These are phyloP conservation scores for Papilionanthe hybrid DNA, from an alignment of 116 monocot genomes.

Conservation along the genomic window DNA sequence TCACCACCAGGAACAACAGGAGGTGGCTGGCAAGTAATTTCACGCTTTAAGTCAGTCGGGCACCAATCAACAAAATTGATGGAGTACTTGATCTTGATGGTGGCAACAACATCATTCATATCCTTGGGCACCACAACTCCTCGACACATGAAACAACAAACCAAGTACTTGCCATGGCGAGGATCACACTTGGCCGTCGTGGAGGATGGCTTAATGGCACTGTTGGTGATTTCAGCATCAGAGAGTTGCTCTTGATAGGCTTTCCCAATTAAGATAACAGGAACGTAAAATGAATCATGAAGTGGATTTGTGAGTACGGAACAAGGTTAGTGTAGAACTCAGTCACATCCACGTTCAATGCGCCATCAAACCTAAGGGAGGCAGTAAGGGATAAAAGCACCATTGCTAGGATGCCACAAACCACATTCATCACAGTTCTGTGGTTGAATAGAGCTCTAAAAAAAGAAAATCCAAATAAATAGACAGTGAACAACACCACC, in stretches of 20 bases:
- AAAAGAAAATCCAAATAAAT: no score
- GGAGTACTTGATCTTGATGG: slow-evolving; percentile 43
- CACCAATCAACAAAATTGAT: slow-evolving; percentile 63
- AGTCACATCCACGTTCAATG: slow-evolving; percentile 48
- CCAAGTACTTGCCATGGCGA: no score
- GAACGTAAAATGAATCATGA: slow-evolving; percentile 59
- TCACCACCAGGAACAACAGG: slow-evolving; percentile 50
- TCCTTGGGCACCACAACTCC: slow-evolving; percentile 62
- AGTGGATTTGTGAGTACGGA: slow-evolving; percentile 51
- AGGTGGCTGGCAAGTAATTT: slow-evolving; percentile 45
- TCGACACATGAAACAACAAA: slow-evolving; percentile 54
- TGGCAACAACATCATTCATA: slow-evolving; percentile 45
- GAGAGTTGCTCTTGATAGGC: slow-evolving; percentile 52
- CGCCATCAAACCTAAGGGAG: slow-evolving; percentile 53
- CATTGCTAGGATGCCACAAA: no score
- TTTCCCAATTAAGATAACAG: slow-evolving; percentile 47
- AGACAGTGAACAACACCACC: no score
- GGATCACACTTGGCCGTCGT: slow-evolving; percentile 64
- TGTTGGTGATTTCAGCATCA: slow-evolving; percentile 48
- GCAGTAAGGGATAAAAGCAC: slow-evolving; percentile 49
- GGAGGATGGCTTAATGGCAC: slow-evolving; percentile 42
- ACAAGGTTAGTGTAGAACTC: slow-evolving; percentile 59
- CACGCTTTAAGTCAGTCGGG: slow-evolving; percentile 57
- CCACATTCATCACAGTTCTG: no score
- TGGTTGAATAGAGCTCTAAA: no score